phyloP scores from a whole-genome alignment of 164 flowering plant genomes.

The Vitis rupestris region DNA sequence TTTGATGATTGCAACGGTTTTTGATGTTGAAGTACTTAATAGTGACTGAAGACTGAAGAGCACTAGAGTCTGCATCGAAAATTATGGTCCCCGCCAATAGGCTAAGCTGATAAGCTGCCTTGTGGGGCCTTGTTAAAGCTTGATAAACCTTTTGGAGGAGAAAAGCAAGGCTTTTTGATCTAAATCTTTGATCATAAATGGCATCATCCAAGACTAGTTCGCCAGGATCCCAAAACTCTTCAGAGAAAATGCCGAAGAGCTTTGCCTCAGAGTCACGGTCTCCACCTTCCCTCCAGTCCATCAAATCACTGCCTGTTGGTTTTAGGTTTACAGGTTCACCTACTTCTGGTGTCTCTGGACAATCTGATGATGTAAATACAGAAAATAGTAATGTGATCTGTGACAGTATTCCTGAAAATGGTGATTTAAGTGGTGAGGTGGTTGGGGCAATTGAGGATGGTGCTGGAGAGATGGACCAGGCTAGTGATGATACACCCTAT shows the following conservation, averaged over 20 bases:
- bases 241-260: conserved; percentile 28
- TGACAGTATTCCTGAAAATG: conserved; percentile 27
- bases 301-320: conserved; percentile 59
- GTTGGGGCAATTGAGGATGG: conserved; percentile 11
- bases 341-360: conserved; percentile 7
- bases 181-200: conserved; percentile 18
- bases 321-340: conserved; percentile 39
- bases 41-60: conserved; percentile 21
- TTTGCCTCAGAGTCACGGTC: conserved; percentile 14
- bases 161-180: conserved; percentile 21
- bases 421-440: conserved; percentile 16
- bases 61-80: conserved; percentile 17
- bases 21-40: conserved; percentile 7
- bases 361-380: conserved; percentile 5
- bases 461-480: conserved; percentile 26
- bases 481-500: conserved; percentile 70
- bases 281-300: conserved; percentile 39
- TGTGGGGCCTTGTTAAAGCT: conserved; percentile 45
- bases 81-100: conserved; percentile 42
- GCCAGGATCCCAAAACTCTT: conserved; percentile 15
- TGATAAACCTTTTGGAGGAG: conserved; percentile 22
- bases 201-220: conserved; percentile 19
- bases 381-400: conserved; percentile 11
- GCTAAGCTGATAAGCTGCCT: conserved; percentile 20
- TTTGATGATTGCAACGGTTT: not conserved